Evolutionary conservation across 2,329 filamentous ascomycete species (phyloP).

Genomic region (Graphiopsis chlorocephala): DNA sequence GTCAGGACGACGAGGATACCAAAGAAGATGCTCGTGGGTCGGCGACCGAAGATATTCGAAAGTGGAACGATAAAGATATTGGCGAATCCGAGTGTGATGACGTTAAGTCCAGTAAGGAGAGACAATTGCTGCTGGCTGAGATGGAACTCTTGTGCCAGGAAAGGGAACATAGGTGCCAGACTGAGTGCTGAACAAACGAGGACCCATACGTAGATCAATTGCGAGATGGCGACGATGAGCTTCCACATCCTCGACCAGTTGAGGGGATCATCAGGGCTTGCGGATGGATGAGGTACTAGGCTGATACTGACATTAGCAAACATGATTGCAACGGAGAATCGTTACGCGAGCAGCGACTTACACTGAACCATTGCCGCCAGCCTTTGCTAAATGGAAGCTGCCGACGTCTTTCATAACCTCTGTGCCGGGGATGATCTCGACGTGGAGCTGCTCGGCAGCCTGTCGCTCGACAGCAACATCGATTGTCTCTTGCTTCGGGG

Average conservation of each 20-base stretch:
- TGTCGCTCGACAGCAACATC: constrained; percentile 12
- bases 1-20: constrained; percentile 41
- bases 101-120: constrained; percentile 43
- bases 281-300: constrained; percentile 29
- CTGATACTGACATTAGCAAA: constrained; percentile 14
- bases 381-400: constrained; percentile 28
- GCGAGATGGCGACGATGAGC: constrained; percentile 37
- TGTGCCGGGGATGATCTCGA: constrained; percentile 31
- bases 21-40: constrained; percentile 41
- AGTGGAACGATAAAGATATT: constrained; percentile 47
- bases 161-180: constrained; percentile 44
- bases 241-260: constrained; percentile 32
- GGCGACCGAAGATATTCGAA: constrained; percentile 45
- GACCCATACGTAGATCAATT: constrained; percentile 44
- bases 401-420: constrained; percentile 32
- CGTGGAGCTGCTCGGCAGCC: constrained; percentile 24
- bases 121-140: constrained; percentile 41
- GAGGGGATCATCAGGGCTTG: constrained; percentile 27
- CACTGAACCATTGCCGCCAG: constrained; percentile 28
- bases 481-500: background rate
- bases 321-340: background rate
- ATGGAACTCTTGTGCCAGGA: constrained; percentile 41
- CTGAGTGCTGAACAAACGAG: constrained; percentile 43
- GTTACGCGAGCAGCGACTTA: constrained; percentile 16
- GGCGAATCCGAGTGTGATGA: constrained; percentile 45